Evolutionary conservation across 2,329 filamentous ascomycete species (phyloP), one percentile per base, ranked within the genome.

Genomic region (Tolypocladium paradoxum): DNA sequence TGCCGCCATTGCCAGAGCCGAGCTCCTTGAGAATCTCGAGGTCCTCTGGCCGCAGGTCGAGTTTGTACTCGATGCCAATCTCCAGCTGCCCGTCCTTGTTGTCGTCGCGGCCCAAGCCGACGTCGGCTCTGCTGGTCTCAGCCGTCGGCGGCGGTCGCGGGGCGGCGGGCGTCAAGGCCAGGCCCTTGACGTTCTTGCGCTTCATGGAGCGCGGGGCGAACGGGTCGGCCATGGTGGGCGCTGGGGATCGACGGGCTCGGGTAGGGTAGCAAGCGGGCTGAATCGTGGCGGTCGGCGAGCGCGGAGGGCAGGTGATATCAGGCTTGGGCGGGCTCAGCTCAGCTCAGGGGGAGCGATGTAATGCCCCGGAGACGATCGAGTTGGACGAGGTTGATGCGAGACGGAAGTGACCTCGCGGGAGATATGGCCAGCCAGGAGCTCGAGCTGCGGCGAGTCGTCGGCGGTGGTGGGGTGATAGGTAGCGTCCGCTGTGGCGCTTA

Each of bases 101-200:
- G 52, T 71, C 74, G 56, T 78, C 76, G 65, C 88, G 85, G 58
- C 78, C 80, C 53, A 78, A 74, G 58, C 78, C 81, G 60, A 78
- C 76, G 53, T 83, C 77, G 52, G 70, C 72, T 64, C 83, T 82
- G 55, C 80, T 88, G 55, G 83, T 85, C 63, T 90, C 87, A 47
- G 88, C 85, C 33, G 88, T 84, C 52, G 84, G 82, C 52, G 83
- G 74, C 49, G 82, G 76, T 57, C 90, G 89, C 43, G 89, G 85
- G 48, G 87, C 79, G 27, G 87, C 84, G 49, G 88, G 84, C 64
- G 83, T 91, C 66, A 99, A 78, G 60, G 90, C 91, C 50, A 99
- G 85, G 37, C 91, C 92, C 76, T 97, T 97, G 71, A 95, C 87
- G 70, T 99, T 99, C 82, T 97, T 96, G 78, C 92, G 87, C 84